A percentile compares a stretch with the other conserved stretches of the same genome.
These are phyloP conservation scores for Botrytis hyacinthi DNA, from an alignment of 2,329 filamentous ascomycete species.

Conservation along the genomic window DNA sequence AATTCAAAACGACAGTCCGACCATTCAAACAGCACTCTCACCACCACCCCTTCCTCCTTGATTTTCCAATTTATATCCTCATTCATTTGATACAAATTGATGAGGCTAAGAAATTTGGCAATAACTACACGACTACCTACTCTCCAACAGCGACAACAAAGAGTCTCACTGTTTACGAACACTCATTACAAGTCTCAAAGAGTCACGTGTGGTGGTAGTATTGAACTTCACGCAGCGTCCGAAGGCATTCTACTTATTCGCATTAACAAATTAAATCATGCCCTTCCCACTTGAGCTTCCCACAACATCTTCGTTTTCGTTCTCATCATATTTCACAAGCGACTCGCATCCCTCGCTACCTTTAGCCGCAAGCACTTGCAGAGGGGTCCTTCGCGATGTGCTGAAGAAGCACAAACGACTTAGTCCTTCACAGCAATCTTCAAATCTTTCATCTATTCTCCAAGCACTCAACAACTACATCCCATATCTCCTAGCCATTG, in stretches of 20 bases:
- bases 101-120: not conserved
- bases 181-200: not conserved
- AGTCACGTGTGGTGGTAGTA: not conserved
- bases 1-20: not conserved
- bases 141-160: not conserved
- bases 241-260: not conserved
- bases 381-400: constrained; percentile 76
- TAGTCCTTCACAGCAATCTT: constrained; percentile 65
- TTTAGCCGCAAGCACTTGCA: constrained; percentile 75
- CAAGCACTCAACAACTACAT: constrained; percentile 73
- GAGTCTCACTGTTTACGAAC: not conserved
- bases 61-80: not conserved
- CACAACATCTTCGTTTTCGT: constrained; percentile 83
- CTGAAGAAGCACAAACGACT: constrained; percentile 90
- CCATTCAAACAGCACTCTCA: not conserved
- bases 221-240: not conserved
- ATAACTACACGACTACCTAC: not conserved
- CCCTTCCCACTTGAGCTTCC: constrained; percentile 86
- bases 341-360: constrained; percentile 87
- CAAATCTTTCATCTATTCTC: constrained; percentile 68
- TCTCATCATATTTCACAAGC: constrained; percentile 73
- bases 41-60: not conserved
- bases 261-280: constrained; percentile 52
- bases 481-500: constrained; percentile 77
- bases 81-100: not conserved